Conservation (phyloP, 2,329 filamentous ascomycete genomes). For the Botrytis medusae region DNA sequence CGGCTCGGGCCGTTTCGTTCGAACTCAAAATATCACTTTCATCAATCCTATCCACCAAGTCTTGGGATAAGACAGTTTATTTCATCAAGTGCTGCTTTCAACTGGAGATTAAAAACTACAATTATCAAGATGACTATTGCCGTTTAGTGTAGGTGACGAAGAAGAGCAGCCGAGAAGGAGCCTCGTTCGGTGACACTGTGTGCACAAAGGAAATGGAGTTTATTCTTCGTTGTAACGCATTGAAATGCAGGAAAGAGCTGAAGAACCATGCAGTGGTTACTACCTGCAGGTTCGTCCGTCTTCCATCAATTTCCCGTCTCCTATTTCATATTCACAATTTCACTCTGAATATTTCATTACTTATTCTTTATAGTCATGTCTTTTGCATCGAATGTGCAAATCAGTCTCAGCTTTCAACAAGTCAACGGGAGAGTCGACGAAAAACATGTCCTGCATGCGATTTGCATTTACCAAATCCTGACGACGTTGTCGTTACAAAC, state of each 20-base stretch:
- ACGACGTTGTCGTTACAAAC: conserved; percentile 71
- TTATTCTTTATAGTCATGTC: conserved; percentile 62
- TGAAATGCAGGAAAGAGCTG: conserved; percentile 72
- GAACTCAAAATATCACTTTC: not conserved
- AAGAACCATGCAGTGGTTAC: conserved; percentile 76
- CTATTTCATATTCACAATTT: not conserved
- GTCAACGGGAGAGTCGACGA: conserved; percentile 50
- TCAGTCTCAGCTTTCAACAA: conserved; percentile 55
- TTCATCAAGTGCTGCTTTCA: not conserved
- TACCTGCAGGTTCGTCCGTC: conserved; percentile 71
- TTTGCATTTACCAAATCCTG: conserved; percentile 63
- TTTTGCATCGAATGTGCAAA: conserved; percentile 78
- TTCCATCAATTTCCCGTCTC: not conserved
- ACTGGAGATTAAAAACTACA: not conserved
- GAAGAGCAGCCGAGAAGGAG: not conserved
- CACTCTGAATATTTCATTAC: not conserved
- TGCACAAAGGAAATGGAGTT: conserved; percentile 63
- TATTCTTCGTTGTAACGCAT: conserved; percentile 72
- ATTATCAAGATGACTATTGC: not conserved
- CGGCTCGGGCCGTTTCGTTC: not conserved
- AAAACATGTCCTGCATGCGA: conserved; percentile 73
- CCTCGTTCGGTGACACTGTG: not conserved
- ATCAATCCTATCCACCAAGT: not conserved
- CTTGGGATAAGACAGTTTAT: not conserved
- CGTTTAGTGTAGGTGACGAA: not conserved